Evolutionary conservation across 1,284 basidiomycete species (phyloP), one percentile per base, ranked within the genome.

Genomic region (Thelephora terrestris): DNA sequence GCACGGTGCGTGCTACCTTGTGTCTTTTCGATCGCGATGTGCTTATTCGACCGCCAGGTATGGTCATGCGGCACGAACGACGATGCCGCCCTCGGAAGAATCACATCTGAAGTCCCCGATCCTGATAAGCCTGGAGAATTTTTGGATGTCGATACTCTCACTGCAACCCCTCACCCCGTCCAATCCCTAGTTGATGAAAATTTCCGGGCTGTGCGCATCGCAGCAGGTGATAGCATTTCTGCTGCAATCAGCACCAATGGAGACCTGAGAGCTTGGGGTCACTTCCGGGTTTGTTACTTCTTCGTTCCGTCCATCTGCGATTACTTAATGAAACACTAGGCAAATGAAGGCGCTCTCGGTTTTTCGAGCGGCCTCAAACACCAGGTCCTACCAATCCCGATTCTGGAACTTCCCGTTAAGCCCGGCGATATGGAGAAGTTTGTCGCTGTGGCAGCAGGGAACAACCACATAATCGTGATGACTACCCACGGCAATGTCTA

Each of bases 11-110:
- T 76, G 46, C 25, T 45, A 27, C 32, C 45, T 23, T 40, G 24
- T 34, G 43, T 35, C 42, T 48, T 50, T 34, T 18, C 40, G 24
- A 36, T 52, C 48, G 51, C 35, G 2, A 10, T 5, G 43, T 35
- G 16, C 42, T 34, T 7, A 39, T 38, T 44, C 47, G 29, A 51
- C 23, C 39, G 38, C 36, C 58, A 90, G 88, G 70, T 90, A 20
- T 88, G 86, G 79, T 85, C 87, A 7, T 93, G 86, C 67, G 92
- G 92, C 43, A 83, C 91, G 54, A 96, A 97, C 63, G 93, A 97
- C 62, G 86, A 91, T 58, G 92, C 89, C 47, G 87, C 90, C 36
- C 76, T 97, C 23, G 93, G 94, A n/a, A 79, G 91, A 50, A 64
- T 78, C 51, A 93, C 90, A 2, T 70, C 74, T 46, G 76, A 85